Percentiles rank a stretch among this genome's conserved stretches.
Evolutionary conservation across 768 basidiomycete species (phyloP).

Genomic region (Roridomyces roridus): DNA sequence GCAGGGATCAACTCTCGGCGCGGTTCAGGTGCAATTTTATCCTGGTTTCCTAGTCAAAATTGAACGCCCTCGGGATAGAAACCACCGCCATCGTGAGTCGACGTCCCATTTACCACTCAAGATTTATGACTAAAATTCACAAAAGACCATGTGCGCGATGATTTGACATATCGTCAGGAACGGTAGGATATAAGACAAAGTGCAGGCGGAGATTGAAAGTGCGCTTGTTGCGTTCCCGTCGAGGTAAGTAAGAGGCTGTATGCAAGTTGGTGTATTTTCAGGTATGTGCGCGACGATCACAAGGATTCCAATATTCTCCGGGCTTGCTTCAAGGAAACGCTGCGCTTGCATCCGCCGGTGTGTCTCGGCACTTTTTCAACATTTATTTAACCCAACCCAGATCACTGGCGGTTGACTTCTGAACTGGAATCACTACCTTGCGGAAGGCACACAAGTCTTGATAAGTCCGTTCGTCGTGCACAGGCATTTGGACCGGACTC

Average conservation of each 20-base stretch:
- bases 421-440: conserved; percentile 1
- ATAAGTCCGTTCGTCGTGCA: conserved; percentile 18
- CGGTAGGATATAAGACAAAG: neutral
- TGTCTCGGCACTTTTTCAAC: neutral
- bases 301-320: neutral
- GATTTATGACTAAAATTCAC: neutral
- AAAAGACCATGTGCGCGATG: conserved; percentile 13
- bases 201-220: conserved; percentile 3
- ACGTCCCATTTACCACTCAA: neutral
- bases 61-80: neutral
- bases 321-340: conserved; percentile 15
- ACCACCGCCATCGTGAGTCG: conserved; percentile 17
- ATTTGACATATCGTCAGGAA: conserved; percentile 8
- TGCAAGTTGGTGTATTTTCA: conserved; percentile 7
- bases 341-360: conserved; percentile 13
- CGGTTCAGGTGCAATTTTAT: conserved; percentile 8
- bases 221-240: conserved; percentile 1
- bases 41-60: neutral
- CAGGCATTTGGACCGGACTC: too few relatives aligned
- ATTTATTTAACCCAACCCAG: neutral
- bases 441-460: conserved; percentile 10
- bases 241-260: neutral
- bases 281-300: neutral
- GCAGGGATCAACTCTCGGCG: conserved; percentile 9
- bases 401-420: neutral